These are phyloP conservation scores for Sapria himalayana DNA, from an alignment of 345 rosid genomes.

Conservation along the genomic window DNA sequence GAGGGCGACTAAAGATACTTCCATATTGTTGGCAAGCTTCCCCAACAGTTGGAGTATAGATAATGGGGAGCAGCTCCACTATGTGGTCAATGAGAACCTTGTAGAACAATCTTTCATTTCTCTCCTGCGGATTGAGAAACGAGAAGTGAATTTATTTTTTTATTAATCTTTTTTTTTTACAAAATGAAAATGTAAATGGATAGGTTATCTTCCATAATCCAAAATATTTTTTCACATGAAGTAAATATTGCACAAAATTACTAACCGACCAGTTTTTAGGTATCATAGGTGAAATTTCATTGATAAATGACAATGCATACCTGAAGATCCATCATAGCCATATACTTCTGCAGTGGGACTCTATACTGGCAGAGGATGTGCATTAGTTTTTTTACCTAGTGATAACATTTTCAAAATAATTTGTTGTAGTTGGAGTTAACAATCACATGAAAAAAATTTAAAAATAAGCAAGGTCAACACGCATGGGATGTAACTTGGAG, in stretches of 20 bases:
- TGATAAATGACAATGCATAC: conserved; percentile 12
- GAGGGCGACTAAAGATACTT: conserved; percentile 89
- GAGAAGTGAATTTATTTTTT: conserved; percentile 1
- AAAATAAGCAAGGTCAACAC: conserved; percentile 1
- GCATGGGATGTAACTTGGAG: conserved; percentile 37
- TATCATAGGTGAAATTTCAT: too few species aligned
- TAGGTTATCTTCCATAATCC: too few species aligned
- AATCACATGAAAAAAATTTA: background rate
- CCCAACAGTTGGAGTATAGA: conserved; percentile 96
- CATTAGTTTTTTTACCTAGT: conserved; percentile 77
- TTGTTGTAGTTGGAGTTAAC: background rate
- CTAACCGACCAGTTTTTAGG: too few species aligned
- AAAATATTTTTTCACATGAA: too few species aligned
- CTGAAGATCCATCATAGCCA: conserved; percentile 98
- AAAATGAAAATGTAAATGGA: too few species aligned
- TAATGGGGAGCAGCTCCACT: conserved; percentile 86
- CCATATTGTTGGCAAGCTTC: conserved; percentile 98
- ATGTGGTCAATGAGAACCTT: conserved; percentile 78
- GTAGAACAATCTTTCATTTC: conserved; percentile 69
- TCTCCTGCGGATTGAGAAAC: conserved; percentile 60
- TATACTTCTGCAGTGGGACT: conserved; percentile 78
- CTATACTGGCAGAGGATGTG: conserved; percentile 67
- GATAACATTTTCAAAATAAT: conserved; percentile 1
- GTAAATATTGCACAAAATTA: too few species aligned
- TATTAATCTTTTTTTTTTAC: too few species aligned